Base-by-base conservation (phyloP, 2,329 filamentous ascomycete genomes). In the Fusarium denticulatum region DNA sequence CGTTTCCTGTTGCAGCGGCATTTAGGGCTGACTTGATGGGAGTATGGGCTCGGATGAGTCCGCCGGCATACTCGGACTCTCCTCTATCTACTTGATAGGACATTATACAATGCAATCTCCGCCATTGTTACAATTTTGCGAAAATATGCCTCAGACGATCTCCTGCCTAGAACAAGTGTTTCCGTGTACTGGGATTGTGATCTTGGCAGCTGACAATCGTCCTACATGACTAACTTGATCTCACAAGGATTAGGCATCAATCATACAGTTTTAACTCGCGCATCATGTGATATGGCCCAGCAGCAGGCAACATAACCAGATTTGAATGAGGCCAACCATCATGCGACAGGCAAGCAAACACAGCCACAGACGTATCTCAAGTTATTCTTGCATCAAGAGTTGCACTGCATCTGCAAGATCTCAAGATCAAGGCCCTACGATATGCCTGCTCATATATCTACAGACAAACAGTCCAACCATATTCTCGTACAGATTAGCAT, bases 1-100 rank as follows among this genome's bases (percentile, higher is more conserved):
- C 69, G 0, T 81, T 81, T 67, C 75, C 78, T 3, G 79, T 78
- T 20, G 80, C 79, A 5, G 42, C 65, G 22, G 65, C 79, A 1
- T 79, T 81, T n/a, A 69, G 37, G 20, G 22, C 34, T 8, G 75
- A 79, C 3, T n/a, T 81, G 22, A 22, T 26, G 14, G 15, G 42
- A 2, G 39, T 81, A 2, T 81, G 79, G 79, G 32, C 30, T 5
- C 28, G 10, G 2, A 59, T 67, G 45, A 55, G 55, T n/a, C 67
- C 37, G 5, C 26, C 20, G 3, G 12, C 18, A n/a, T 47, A 18
- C 15, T 32, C 28, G 10, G 28, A 32, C 10, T 32, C 46, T 10
- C 47, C 30, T 34, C 4, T 14, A 11, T 34, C 47, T 15, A 24
- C 12, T 14, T 34, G 30, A 34, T 24, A n/a, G 11, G 30, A 18